A percentile compares a stretch with the other conserved stretches of the same genome.
Evolutionary conservation across 352 stramenopile genomes (phyloP).

Genomic region (Phytophthora ramorum): DNA sequence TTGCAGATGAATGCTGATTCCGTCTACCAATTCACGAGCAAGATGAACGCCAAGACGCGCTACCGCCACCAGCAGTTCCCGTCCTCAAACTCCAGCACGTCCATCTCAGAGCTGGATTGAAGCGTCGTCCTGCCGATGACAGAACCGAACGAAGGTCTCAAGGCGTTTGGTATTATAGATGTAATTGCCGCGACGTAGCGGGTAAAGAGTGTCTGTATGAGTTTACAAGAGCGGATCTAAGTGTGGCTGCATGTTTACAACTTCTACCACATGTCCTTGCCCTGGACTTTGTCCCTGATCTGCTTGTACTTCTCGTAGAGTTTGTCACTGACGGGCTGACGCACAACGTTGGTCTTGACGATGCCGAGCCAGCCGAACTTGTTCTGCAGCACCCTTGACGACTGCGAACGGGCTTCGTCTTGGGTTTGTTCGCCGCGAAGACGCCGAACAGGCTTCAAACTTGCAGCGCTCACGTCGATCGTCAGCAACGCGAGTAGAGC

Average conservation of each 20-base stretch:
- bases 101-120: constrained; percentile 41
- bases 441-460: background rate
- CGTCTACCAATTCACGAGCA: constrained; percentile 65
- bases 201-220: background rate
- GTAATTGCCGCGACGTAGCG: background rate
- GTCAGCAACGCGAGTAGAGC: background rate
- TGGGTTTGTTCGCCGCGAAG: background rate
- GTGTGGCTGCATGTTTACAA: too few relatives aligned
- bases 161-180: constrained; percentile 10
- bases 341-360: background rate
- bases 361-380: constrained; percentile 2
- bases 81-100: constrained; percentile 11
- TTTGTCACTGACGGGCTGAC: constrained; percentile 9
- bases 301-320: constrained; percentile 13
- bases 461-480: background rate
- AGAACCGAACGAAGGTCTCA: constrained; percentile 11
- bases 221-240: background rate
- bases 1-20: constrained; percentile 64
- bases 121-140: background rate
- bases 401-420: background rate
- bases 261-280: background rate
- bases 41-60: constrained; percentile 40
- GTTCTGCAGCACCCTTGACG: background rate
- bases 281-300: background rate
- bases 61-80: constrained; percentile 23